Evolutionary conservation across 768 basidiomycete species (phyloP).

Genomic region (Coprinopsis strossmayeri): DNA sequence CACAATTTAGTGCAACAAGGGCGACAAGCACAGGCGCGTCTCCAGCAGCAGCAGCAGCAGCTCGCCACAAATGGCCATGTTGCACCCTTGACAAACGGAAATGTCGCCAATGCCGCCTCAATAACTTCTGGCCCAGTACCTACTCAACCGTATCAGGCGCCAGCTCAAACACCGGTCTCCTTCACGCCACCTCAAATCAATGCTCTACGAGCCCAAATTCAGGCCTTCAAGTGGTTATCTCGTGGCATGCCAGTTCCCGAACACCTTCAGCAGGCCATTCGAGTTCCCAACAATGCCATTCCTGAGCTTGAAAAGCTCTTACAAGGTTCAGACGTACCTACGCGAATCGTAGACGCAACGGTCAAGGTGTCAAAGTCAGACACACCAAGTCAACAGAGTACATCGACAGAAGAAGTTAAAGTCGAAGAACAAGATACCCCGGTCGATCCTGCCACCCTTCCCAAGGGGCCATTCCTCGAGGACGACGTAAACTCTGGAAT

Average conservation of each 20-base stretch:
- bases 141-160: conserved; percentile 41
- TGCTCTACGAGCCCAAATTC: conserved; percentile 75
- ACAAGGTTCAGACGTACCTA: conserved; percentile 50
- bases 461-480: conserved; percentile 73
- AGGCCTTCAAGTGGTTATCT: conserved; percentile 69
- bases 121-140: conserved; percentile 46
- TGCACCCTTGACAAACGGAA: conserved; percentile 34
- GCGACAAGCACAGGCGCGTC: conserved; percentile 14
- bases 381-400: conserved; percentile 17
- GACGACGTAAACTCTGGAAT: conserved; percentile 74
- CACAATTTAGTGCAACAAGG: conserved; percentile 28
- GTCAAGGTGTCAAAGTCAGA: conserved; percentile 66
- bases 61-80: conserved; percentile 44
- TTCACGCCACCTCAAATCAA: conserved; percentile 73
- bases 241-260: conserved; percentile 66
- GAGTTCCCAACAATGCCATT: conserved; percentile 53
- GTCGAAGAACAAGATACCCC: conserved; percentile 47
- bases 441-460: conserved; percentile 51
- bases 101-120: conserved; percentile 29
- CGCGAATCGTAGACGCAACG: conserved; percentile 66
- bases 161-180: conserved; percentile 64
- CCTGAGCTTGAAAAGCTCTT: conserved; percentile 62
- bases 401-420: conserved; percentile 43
- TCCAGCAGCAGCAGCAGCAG: conserved; percentile 23
- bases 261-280: conserved; percentile 62